phyloP scores from a whole-genome alignment of 78 protist genomes.

The Dictyostelium purpureum region DNA sequence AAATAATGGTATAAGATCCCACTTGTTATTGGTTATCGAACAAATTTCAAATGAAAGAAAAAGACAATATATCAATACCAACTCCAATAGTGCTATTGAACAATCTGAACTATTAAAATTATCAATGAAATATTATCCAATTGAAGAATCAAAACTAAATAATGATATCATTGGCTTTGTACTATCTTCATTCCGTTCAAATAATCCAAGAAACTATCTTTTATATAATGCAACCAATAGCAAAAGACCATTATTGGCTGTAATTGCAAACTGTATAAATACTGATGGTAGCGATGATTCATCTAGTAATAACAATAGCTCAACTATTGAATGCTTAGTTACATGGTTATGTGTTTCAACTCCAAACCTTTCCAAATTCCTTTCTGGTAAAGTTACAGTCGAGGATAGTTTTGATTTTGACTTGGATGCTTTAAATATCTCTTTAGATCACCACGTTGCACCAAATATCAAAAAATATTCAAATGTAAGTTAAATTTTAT shows the following conservation, averaged over 20 bases:
- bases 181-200: slow-evolving; percentile 33
- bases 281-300: background rate
- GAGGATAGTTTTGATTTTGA: slow-evolving; percentile 57
- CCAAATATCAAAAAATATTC: slow-evolving; percentile 10
- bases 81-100: background rate
- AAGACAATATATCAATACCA: slow-evolving; percentile 2
- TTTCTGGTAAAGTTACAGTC: background rate
- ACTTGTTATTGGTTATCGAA: slow-evolving; percentile 33
- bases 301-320: background rate
- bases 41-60: slow-evolving; percentile 18
- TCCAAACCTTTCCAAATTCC: background rate
- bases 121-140: slow-evolving; percentile 27
- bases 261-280: slow-evolving; percentile 35
- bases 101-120: background rate
- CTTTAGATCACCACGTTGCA: slow-evolving; percentile 25
- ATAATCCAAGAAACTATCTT: slow-evolving; percentile 32
- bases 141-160: slow-evolving; percentile 26
- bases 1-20: slow-evolving; percentile 4
- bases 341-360: slow-evolving; percentile 51
- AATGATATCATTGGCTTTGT: slow-evolving; percentile 50
- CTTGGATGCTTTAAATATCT: slow-evolving; percentile 26
- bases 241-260: slow-evolving; percentile 35
- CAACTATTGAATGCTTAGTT: slow-evolving; percentile 45
- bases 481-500: background rate
- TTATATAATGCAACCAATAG: slow-evolving; percentile 31